Base-by-base conservation (phyloP, 2,329 filamentous ascomycete genomes). In the Phialophora expanda region DNA sequence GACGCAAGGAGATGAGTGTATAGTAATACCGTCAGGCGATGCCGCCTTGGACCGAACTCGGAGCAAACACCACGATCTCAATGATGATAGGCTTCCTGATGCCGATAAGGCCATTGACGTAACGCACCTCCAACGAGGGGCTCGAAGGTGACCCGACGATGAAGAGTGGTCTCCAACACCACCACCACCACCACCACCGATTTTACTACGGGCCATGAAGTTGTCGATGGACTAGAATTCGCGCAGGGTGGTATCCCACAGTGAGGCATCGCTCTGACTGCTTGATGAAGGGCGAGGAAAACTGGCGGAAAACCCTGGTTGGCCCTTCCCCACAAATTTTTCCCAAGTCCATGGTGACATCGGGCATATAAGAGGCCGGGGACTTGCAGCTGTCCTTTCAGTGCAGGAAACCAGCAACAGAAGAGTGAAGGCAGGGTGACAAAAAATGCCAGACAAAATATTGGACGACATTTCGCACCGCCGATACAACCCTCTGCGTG, bases 381-480 rank as follows among this genome's bases (percentile, higher is more conserved):
- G 24, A 55, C 24, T 14, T 12, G 9, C 26, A 34, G 9, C n/a
- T 55, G 51, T 32, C 1, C 11, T 32, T 30, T 12, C 20, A 8
- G 48, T 51, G 48, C 9, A n/a, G 14, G 48, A 53, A 53, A 44
- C 48, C 20, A 51, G 22, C 9, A 51, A 51, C 5, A n/a, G 9
- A 11, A 12, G 9, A 1, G 7, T 17, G 14, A 44, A 44, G 4
- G 38, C 17, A n/a, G 2, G 38, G 5, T 44, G 38, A 8, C 7
- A 62, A 79, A 68, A 55, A 55, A 93, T 93, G 90, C 86, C 87
- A 8, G 89, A 90, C 75, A 84, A 87, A 70, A 88, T 94, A 57
- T 88, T 99, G 58, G 89, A 98, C 83, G 94, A 99, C 78, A 98
- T 99, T 74, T 97, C 95, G 50, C 95, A 99, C 77, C 86, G 95